Conservation (phyloP, 2,329 filamentous ascomycete species). For the Escovopsis sp. region DNA sequence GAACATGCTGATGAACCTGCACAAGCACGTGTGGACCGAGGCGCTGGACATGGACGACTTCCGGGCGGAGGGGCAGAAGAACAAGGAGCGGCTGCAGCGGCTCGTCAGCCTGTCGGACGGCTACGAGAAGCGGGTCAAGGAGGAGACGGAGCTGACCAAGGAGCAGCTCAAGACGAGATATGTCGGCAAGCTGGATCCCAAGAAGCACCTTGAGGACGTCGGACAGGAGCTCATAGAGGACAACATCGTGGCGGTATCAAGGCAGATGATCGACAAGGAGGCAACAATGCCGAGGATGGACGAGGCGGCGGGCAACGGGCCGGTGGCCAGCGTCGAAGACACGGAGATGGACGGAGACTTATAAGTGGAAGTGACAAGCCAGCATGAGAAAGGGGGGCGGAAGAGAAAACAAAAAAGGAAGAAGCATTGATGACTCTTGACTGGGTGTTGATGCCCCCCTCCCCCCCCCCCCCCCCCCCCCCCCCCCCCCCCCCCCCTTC, state of each 20-base stretch:
- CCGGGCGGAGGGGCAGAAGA: conserved; percentile 65
- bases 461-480: no score
- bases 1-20: conserved; percentile 99
- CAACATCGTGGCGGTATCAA: conserved; percentile 96
- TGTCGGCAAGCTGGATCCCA: conserved; percentile 95
- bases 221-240: conserved; percentile 96
- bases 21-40: conserved; percentile 99
- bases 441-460: no score
- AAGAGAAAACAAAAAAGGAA: no score
- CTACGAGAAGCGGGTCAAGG: conserved; percentile 97
- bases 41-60: conserved; percentile 96
- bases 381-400: neutral
- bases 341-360: conserved; percentile 52
- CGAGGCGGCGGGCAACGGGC: conserved; percentile 28
- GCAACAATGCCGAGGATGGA: conserved; percentile 75
- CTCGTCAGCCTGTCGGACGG: conserved; percentile 84
- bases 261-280: conserved; percentile 99
- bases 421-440: no score
- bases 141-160: conserved; percentile 93
- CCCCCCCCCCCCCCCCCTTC: no score
- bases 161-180: conserved; percentile 98
- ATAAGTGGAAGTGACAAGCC: conserved; percentile 9
- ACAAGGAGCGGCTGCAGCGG: conserved; percentile 76
- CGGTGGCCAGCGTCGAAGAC: conserved; percentile 37
- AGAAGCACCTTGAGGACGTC: conserved; percentile 97